Evolutionary conservation across 148 eudicot genomes (phyloP), one percentile per base, ranked within the genome.

Genomic region (Rhododendron vialii): DNA sequence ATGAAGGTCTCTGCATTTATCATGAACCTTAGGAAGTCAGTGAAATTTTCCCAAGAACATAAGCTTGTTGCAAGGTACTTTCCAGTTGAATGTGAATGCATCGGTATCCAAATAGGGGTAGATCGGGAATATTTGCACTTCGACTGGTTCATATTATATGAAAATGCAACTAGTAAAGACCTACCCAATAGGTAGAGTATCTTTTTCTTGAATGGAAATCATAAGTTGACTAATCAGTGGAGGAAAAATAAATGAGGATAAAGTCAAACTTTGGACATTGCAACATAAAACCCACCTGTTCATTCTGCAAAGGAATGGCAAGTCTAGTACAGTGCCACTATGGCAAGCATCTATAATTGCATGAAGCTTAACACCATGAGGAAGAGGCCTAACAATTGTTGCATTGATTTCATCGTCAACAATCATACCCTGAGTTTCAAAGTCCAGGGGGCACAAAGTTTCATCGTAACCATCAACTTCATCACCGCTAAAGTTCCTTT

Each of bases 291-390:
- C 88, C 33, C 78, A 97, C 99, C 99, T 93, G 93, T 86, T 88
- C 99, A 93, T 94, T 90, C 98, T 91, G 92, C 98, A 97, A 80
- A 95, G 95, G 82, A 88, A 95, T 76, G 98, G 96, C 83, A 97
- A 90, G 85, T 97, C 99, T 63, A 97, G 94, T 41, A 93, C 94
- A 48, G 99, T 97, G 75, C 98, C 99, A 87, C 99, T 97, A 82
- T 97, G 99, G 88, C 99, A 97, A 81, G 99, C 93, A 92, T 97
- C 99, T 83, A 97, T 90, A 33, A 97, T 93, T 26, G 99, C 98
- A 90, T 97, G 99, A 86, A 97, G 99, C 90, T 89, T 97, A 84
- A 89, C 99, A 35, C 99, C 99, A 47, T 84, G 82, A 57, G 98
- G 98, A 84, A 97, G 94, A 87, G 99, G 98, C 86, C 93, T 93